Percentiles rank a stretch among this genome's conserved stretches.
Evolutionary conservation across 2,329 filamentous ascomycete species (phyloP).

Genomic region (Coccinonectria pachysandricola): DNA sequence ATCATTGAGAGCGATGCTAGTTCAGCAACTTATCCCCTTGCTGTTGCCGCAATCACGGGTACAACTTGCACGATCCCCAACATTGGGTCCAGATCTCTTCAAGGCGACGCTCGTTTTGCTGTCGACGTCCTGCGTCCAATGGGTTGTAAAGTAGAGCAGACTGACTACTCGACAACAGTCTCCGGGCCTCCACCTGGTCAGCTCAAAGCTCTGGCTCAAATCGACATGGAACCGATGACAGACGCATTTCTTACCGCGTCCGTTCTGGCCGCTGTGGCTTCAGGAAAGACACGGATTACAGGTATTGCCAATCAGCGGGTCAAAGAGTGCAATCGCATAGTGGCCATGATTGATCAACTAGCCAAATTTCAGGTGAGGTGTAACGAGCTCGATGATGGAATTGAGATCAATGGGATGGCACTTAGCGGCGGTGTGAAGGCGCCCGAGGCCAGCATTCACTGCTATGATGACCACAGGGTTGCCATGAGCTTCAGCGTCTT

Average conservation of each 20-base stretch:
- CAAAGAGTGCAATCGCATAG: slow-evolving; percentile 95
- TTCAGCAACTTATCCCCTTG: slow-evolving; percentile 91
- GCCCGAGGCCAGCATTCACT: slow-evolving; percentile 63
- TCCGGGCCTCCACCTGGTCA: slow-evolving; percentile 70
- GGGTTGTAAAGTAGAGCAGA: slow-evolving; percentile 86
- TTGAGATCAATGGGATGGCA: slow-evolving; percentile 54
- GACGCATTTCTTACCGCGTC: slow-evolving; percentile 95
- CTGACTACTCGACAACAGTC: slow-evolving; percentile 77
- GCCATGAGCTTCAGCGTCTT: slow-evolving; percentile 98
- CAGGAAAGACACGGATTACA: slow-evolving; percentile 72
- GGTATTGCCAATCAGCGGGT: slow-evolving; percentile 97
- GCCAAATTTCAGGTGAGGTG: slow-evolving; percentile 87
- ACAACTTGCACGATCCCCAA: slow-evolving; percentile 95
- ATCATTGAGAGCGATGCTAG: slow-evolving; percentile 94
- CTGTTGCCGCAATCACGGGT: slow-evolving; percentile 88
- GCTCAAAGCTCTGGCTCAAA: slow-evolving; percentile 64
- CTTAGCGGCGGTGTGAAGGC: slow-evolving; percentile 36
- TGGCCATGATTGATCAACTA: slow-evolving; percentile 89
- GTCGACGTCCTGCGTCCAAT: slow-evolving; percentile 83
- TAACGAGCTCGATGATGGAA: slow-evolving; percentile 87
- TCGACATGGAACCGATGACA: slow-evolving; percentile 99
- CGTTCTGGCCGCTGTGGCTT: slow-evolving; percentile 81
- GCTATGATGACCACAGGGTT: slow-evolving; percentile 95
- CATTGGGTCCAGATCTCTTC: slow-evolving; percentile 82
- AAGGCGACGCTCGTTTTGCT: slow-evolving; percentile 91